Evolutionary conservation across 164 flowering plant species (phyloP).

Genomic region (Sedum album): DNA sequence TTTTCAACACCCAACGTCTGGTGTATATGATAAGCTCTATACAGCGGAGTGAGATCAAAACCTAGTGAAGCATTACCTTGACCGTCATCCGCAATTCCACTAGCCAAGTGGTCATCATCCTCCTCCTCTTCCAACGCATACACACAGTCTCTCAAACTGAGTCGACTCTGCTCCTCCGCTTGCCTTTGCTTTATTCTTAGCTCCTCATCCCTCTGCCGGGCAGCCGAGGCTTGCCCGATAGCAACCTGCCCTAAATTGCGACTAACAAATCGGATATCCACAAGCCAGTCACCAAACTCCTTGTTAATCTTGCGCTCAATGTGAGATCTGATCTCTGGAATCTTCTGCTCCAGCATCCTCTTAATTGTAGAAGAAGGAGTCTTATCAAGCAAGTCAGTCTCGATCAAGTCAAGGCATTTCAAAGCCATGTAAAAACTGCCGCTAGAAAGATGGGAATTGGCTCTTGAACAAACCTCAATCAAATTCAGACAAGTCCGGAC

Average conservation of each 20-base stretch:
- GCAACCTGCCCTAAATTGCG: slow-evolving; percentile 91
- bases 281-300: slow-evolving; percentile 95
- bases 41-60: slow-evolving; percentile 82
- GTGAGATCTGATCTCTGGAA: slow-evolving; percentile 59
- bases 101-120: slow-evolving; percentile 29
- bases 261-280: slow-evolving; percentile 80
- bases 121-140: slow-evolving; percentile 75
- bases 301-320: slow-evolving; percentile 69
- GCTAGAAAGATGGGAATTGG: slow-evolving; percentile 44
- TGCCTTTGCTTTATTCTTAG: slow-evolving; percentile 83
- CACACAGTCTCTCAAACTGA: slow-evolving; percentile 78
- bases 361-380: slow-evolving; percentile 61
- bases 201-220: slow-evolving; percentile 92
- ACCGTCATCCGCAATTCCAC: slow-evolving; percentile 21
- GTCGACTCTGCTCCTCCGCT: slow-evolving; percentile 90
- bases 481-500: slow-evolving; percentile 34
- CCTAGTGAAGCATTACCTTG: slow-evolving; percentile 33
- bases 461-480: slow-evolving; percentile 57
- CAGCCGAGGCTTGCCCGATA: slow-evolving; percentile 81
- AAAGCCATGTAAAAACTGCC: slow-evolving; percentile 73
- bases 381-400: slow-evolving; percentile 36
- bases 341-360: slow-evolving; percentile 74
- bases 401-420: slow-evolving; percentile 65
- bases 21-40: slow-evolving; percentile 82
- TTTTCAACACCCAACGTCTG: slow-evolving; percentile 78